phyloP scores from a whole-genome alignment of 805 yeast species.

The Starmera quercuum region DNA sequence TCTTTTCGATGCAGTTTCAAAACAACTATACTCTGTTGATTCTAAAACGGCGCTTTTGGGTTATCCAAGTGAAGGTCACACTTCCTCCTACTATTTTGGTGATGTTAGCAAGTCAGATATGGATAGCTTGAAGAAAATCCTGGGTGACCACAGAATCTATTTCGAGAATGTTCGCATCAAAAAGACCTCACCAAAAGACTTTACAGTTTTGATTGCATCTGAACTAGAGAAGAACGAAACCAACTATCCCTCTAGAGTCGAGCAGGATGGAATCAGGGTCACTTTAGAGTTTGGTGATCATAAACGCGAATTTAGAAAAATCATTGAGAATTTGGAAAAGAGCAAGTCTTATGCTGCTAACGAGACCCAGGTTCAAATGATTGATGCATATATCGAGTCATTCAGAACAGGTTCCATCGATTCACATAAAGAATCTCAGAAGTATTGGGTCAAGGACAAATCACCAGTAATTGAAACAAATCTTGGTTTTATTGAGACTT shows the following conservation, averaged over 20 bases:
- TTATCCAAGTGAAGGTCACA: constrained; percentile 70
- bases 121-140: constrained; percentile 56
- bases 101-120: constrained; percentile 51
- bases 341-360: constrained; percentile 67
- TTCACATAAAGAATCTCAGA: constrained; percentile 79
- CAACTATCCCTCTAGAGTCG: constrained; percentile 42
- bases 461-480: constrained; percentile 76
- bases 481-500: constrained; percentile 88
- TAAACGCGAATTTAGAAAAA: constrained; percentile 49
- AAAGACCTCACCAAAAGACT: constrained; percentile 41
- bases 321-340: constrained; percentile 44
- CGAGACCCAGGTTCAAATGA: constrained; percentile 60
- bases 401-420: constrained; percentile 78
- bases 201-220: constrained; percentile 64
- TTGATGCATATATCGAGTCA: constrained; percentile 57
- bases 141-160: constrained; percentile 55
- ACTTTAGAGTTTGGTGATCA: constrained; percentile 74
- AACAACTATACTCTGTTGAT: constrained; percentile 41
- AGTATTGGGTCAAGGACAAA: constrained; percentile 80
- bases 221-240: constrained; percentile 42
- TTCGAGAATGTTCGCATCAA: constrained; percentile 77
- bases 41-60: constrained; percentile 55
- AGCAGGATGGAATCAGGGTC: constrained; percentile 32
- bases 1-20: constrained; percentile 30
- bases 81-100: constrained; percentile 63